These are phyloP conservation scores for Thalassiosira delicatula DNA, from an alignment of 352 stramenopile species.

Conservation along the genomic window DNA sequence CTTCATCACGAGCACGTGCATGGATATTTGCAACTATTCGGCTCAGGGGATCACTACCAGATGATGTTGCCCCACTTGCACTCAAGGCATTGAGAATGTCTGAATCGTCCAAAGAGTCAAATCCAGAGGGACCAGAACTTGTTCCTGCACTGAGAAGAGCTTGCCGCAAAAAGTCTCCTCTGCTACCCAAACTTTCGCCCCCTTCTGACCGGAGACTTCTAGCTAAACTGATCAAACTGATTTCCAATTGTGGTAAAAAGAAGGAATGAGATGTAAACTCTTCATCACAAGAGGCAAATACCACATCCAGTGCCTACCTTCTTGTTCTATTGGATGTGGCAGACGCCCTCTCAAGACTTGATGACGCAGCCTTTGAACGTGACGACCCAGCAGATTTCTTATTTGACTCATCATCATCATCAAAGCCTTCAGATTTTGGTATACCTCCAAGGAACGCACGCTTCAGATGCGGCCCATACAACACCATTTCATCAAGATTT, in stretches of 20 bases:
- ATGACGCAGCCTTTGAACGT: conserved; percentile 24
- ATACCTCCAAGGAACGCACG: conserved; percentile 64
- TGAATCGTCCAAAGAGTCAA: conserved; percentile 66
- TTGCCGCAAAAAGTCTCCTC: conserved; percentile 64
- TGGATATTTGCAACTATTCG: conserved; percentile 67
- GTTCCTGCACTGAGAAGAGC: conserved; percentile 53
- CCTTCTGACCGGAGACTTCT: conserved; percentile 27
- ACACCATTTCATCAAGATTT: conserved; percentile 64
- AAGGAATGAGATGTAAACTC: conserved; percentile 11
- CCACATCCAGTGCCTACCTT: conserved; percentile 10
- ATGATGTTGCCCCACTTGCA: conserved; percentile 29
- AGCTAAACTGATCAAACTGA: conserved; percentile 56
- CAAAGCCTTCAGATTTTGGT: conserved; percentile 55
- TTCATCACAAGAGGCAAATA: background rate
- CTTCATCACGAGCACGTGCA: conserved; percentile 40
- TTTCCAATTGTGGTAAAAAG: conserved; percentile 10
- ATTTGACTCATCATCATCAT: conserved; percentile 52
- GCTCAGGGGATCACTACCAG: conserved; percentile 60
- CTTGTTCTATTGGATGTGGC: conserved; percentile 53
- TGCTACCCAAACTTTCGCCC: conserved; percentile 50
- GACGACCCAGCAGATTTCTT: conserved; percentile 34
- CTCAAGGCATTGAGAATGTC: conserved; percentile 71
- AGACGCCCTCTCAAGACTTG: conserved; percentile 35
- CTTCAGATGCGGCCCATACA: conserved; percentile 64
- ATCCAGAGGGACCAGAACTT: conserved; percentile 48